These are phyloP conservation scores for Pseudisothecium myosuroides DNA, from an alignment of 225 moss, liverwort and hornwort genomes.

Conservation along the genomic window DNA sequence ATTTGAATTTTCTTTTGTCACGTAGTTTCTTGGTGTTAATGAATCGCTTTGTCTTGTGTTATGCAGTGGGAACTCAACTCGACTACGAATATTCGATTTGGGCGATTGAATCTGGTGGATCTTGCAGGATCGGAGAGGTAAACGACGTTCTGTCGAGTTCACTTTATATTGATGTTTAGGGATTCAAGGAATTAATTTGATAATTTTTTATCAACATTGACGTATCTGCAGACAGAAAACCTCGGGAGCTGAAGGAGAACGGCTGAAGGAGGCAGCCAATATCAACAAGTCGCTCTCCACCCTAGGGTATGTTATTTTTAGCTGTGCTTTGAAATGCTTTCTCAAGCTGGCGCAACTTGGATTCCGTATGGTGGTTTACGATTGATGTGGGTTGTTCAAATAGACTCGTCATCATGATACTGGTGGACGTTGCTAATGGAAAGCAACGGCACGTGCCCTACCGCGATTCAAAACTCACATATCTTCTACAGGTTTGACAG, in stretches of 20 bases:
- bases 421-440: slow-evolving; percentile 53
- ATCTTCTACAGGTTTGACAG: slow-evolving; percentile 42
- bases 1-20: background rate
- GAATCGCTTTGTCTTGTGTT: background rate
- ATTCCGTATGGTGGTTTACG: background rate
- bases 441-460: slow-evolving; percentile 65
- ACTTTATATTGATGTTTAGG: background rate
- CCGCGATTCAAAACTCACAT: slow-evolving; percentile 60
- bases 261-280: slow-evolving; percentile 54
- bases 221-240: slow-evolving; percentile 33
- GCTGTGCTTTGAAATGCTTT: background rate
- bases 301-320: slow-evolving; percentile 25
- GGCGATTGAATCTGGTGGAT: slow-evolving; percentile 58
- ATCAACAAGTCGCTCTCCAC: slow-evolving; percentile 65
- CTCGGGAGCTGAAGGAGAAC: slow-evolving; percentile 59
- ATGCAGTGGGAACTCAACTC: slow-evolving; percentile 51
- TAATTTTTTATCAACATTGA: background rate
- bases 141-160: background rate
- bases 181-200: background rate
- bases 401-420: slow-evolving; percentile 60
- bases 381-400: background rate
- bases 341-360: background rate
- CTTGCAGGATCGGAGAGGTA: slow-evolving; percentile 65
- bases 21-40: background rate
- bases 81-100: slow-evolving; percentile 37